Percentiles rank a stretch among this genome's conserved stretches.
phyloP scores from a whole-genome alignment of 1,284 basidiomycete genomes.

The Melampsora americana region DNA sequence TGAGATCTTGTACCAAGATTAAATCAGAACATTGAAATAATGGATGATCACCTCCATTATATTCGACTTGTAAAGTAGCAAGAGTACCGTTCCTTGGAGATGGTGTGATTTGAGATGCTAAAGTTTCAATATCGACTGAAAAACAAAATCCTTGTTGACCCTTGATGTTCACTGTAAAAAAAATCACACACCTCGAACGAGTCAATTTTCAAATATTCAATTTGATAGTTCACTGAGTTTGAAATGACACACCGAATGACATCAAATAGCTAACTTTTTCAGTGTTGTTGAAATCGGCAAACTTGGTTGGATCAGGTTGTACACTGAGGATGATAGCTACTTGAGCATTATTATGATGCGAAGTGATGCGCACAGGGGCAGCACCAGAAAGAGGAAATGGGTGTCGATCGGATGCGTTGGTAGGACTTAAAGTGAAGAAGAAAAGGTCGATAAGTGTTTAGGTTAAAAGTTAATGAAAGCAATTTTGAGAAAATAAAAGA shows the following conservation, averaged over 20 bases:
- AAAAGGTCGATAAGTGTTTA: no score
- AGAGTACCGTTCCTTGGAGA: slow-evolving; percentile 11
- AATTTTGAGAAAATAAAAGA: neutral
- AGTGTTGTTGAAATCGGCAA: slow-evolving; percentile 62
- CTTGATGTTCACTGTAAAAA: slow-evolving; percentile 7
- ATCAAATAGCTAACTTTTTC: slow-evolving; percentile 46
- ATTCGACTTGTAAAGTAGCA: slow-evolving; percentile 24
- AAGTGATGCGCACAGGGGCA: slow-evolving; percentile 61
- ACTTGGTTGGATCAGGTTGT: slow-evolving; percentile 60
- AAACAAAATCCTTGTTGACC: slow-evolving; percentile 46
- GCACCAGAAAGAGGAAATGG: slow-evolving; percentile 64
- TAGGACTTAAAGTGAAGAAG: slow-evolving; percentile 15
- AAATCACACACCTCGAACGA: no score
- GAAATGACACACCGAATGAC: slow-evolving; percentile 5
- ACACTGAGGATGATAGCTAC: slow-evolving; percentile 64
- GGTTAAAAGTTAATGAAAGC: no score
- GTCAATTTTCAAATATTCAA: no score
- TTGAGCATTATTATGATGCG: slow-evolving; percentile 62
- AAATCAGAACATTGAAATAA: slow-evolving; percentile 66
- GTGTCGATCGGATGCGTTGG: slow-evolving; percentile 59
- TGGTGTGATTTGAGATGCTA: slow-evolving; percentile 7
- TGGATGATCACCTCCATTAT: slow-evolving; percentile 35
- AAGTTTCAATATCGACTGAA: slow-evolving; percentile 45
- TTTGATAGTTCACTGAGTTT: no score
- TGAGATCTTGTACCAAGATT: slow-evolving; percentile 61